A percentile compares a stretch with the other conserved stretches of the same genome.
Conservation (phyloP, 306 rosid genomes). For the Fragaria nilgerrensis region DNA sequence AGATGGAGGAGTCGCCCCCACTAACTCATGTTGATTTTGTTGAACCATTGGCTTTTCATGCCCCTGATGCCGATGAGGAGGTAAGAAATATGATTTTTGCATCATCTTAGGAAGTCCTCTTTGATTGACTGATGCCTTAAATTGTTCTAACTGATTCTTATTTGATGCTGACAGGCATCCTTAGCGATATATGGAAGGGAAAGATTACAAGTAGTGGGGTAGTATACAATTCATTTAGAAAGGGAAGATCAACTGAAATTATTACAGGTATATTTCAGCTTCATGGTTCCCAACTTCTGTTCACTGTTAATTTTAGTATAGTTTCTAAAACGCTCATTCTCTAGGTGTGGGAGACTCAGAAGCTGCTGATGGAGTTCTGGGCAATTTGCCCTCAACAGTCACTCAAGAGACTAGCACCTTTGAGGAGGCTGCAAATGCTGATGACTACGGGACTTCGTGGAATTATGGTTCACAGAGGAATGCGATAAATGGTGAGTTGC, state of each 20-base stretch:
- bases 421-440: constrained; percentile 27
- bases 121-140: constrained; percentile 2
- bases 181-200: constrained; percentile 51
- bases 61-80: constrained; percentile 54
- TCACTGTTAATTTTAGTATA: background rate
- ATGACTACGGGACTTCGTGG: constrained; percentile 25
- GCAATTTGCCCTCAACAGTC: constrained; percentile 25
- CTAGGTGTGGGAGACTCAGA: constrained; percentile 37
- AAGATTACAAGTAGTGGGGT: constrained; percentile 49
- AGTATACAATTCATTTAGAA: constrained; percentile 30
- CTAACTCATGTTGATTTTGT: constrained; percentile 33
- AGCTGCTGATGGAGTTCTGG: constrained; percentile 27
- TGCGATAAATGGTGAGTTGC: constrained; percentile 30
- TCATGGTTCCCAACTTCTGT: constrained; percentile 8
- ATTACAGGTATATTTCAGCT: constrained; percentile 34
- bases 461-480: constrained; percentile 27
- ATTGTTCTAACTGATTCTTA: constrained; percentile 1
- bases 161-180: constrained; percentile 34
- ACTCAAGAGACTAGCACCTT: constrained; percentile 17
- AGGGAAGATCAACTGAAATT: constrained; percentile 37
- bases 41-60: constrained; percentile 59
- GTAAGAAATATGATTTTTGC: constrained; percentile 22
- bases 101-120: background rate
- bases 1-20: constrained; percentile 42
- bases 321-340: constrained; percentile 4